These are phyloP conservation scores for Lophium mytilinum DNA, from an alignment of 495 filamentous ascomycete genomes.

Conservation along the genomic window DNA sequence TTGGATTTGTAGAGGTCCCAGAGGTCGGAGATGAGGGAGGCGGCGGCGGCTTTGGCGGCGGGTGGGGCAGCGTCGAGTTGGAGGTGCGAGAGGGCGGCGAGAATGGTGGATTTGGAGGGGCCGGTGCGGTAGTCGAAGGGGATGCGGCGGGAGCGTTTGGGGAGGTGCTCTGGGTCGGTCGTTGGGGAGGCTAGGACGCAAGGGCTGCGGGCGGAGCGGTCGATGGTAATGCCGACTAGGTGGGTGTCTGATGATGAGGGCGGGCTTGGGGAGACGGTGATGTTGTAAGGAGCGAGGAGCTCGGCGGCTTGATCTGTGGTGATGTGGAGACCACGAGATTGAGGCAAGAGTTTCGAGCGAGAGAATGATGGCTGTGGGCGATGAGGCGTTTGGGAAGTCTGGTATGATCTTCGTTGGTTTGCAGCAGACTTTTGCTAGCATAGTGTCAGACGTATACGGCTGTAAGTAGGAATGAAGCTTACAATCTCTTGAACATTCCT, in stretches of 20 bases:
- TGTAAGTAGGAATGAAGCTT: not conserved
- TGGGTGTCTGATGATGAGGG: conserved; percentile 35
- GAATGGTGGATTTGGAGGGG: conserved; percentile 30
- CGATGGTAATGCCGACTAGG: conserved; percentile 54
- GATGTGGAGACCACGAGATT: conserved; percentile 53
- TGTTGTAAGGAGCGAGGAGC: conserved; percentile 47
- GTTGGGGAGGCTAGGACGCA: conserved; percentile 58
- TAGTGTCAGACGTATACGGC: not conserved
- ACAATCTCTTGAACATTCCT: conserved; percentile 28
- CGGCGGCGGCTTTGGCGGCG: conserved; percentile 37
- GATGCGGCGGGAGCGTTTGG: conserved; percentile 43
- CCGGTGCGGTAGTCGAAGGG: conserved; percentile 51
- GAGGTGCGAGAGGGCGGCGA: conserved; percentile 43
- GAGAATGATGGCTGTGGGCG: not conserved
- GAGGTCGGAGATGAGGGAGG: conserved; percentile 45
- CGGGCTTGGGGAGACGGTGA: conserved; percentile 41
- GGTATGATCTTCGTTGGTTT: conserved; percentile 27
- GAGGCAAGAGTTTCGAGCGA: conserved; percentile 10
- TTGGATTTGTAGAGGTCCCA: conserved; percentile 55
- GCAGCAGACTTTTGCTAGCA: conserved; percentile 19
- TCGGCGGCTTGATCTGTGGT: conserved; percentile 49
- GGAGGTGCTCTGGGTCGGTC: conserved; percentile 31
- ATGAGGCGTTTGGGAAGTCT: conserved; percentile 16
- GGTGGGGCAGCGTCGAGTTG: conserved; percentile 39
- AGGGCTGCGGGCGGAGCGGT: conserved; percentile 55